phyloP scores from a whole-genome alignment of 1,139 yeast species.

The Suhomyces coccinellae region DNA sequence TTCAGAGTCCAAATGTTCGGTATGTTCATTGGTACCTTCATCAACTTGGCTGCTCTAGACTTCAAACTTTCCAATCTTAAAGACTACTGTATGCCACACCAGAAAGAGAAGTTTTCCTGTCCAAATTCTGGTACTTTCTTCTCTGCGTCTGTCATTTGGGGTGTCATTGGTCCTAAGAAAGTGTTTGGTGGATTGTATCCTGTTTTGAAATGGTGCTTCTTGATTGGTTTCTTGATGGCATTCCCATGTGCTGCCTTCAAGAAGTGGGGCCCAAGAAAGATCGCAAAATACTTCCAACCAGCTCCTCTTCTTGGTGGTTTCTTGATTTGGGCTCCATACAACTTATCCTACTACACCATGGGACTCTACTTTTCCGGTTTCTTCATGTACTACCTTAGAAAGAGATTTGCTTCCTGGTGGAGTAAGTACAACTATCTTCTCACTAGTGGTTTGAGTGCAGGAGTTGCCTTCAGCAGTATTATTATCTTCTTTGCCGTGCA shows the following conservation, averaged over 20 bases:
- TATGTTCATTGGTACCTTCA: slow-evolving; percentile 42
- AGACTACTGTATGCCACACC: slow-evolving; percentile 47
- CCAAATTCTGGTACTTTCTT: slow-evolving; percentile 49
- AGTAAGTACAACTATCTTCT: slow-evolving; percentile 22
- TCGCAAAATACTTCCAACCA: slow-evolving; percentile 20
- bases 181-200: slow-evolving; percentile 52
- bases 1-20: slow-evolving; percentile 59
- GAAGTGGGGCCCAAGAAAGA: slow-evolving; percentile 19
- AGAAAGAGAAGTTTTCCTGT: slow-evolving; percentile 47
- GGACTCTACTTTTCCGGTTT: slow-evolving; percentile 17
- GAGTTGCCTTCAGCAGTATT: slow-evolving; percentile 22
- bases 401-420: slow-evolving; percentile 21
- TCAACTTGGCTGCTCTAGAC: slow-evolving; percentile 52
- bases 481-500: slow-evolving; percentile 25
- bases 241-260: slow-evolving; percentile 34
- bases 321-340: slow-evolving; percentile 19
- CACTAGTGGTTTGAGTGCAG: slow-evolving; percentile 21
- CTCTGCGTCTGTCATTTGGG: slow-evolving; percentile 65
- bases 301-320: slow-evolving; percentile 21
- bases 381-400: slow-evolving; percentile 21
- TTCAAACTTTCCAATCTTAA: slow-evolving; percentile 50
- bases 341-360: slow-evolving; percentile 20
- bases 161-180: slow-evolving; percentile 59
- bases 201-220: slow-evolving; percentile 49
- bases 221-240: slow-evolving; percentile 47